These are phyloP conservation scores for Aspergillus sp. DNA, from an alignment of 2,329 filamentous ascomycete species.

Conservation along the genomic window DNA sequence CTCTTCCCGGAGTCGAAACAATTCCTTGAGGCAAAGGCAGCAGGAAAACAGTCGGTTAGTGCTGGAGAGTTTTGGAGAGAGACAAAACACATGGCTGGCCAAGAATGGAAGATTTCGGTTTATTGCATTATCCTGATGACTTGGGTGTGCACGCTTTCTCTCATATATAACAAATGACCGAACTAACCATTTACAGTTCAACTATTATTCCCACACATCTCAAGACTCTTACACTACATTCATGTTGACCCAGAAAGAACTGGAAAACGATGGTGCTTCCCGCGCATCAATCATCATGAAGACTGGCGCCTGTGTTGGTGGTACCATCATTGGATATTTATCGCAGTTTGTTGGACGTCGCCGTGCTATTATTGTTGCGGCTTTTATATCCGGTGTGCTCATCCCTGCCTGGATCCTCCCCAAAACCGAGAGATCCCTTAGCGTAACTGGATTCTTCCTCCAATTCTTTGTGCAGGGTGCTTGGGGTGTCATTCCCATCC, in stretches of 20 bases:
- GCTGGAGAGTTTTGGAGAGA: constrained; percentile 65
- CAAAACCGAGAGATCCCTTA: constrained; percentile 27
- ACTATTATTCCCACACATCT: constrained; percentile 74
- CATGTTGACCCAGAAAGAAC: constrained; percentile 70
- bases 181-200: constrained; percentile 45
- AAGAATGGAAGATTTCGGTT: constrained; percentile 74
- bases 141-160: constrained; percentile 41
- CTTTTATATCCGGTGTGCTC: constrained; percentile 64
- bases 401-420: constrained; percentile 72
- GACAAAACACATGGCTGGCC: constrained; percentile 64
- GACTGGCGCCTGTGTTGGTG: constrained; percentile 68
- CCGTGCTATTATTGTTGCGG: constrained; percentile 54
- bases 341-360: constrained; percentile 75
- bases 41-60: constrained; percentile 51
- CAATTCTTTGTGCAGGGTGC: constrained; percentile 72
- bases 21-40: constrained; percentile 68
- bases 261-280: constrained; percentile 62
- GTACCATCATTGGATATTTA: constrained; percentile 58
- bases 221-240: constrained; percentile 83
- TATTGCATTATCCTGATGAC: constrained; percentile 80
- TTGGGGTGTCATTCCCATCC: constrained; percentile 70
- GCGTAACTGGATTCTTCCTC: constrained; percentile 37
- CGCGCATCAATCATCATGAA: constrained; percentile 83
- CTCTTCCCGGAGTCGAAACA: constrained; percentile 73
- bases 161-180: not conserved